A percentile compares a stretch with the other conserved stretches of the same genome.
phyloP scores from a whole-genome alignment of 2,329 filamentous ascomycete species.

The Pseudogymnoascus sp. region DNA sequence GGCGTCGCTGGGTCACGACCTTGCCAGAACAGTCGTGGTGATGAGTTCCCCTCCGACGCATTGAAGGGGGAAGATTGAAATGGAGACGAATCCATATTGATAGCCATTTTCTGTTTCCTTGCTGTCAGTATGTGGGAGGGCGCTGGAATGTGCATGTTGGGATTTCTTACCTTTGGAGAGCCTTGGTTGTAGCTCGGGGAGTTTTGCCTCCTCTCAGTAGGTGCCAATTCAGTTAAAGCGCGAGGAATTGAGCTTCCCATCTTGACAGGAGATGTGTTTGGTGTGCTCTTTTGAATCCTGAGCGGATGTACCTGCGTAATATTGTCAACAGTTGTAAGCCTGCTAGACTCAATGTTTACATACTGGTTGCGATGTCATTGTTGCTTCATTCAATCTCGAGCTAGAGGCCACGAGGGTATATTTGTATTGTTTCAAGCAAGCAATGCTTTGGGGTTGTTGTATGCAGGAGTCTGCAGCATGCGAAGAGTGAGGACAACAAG shows the following conservation, averaged over 20 bases:
- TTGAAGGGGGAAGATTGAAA: constrained; percentile 75
- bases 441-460: neutral
- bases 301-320: constrained; percentile 59
- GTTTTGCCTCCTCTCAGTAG: constrained; percentile 78
- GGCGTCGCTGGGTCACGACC: constrained; percentile 59
- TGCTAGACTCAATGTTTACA: neutral
- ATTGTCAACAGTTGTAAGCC: constrained; percentile 3
- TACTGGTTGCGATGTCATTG: constrained; percentile 12
- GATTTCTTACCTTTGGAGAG: constrained; percentile 51
- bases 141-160: neutral
- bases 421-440: constrained; percentile 5
- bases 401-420: neutral
- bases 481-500: constrained; percentile 5
- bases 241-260: constrained; percentile 53
- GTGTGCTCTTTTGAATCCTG: constrained; percentile 65
- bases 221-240: constrained; percentile 82
- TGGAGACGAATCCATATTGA: constrained; percentile 68
- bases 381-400: constrained; percentile 4
- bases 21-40: constrained; percentile 88
- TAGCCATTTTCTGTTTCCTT: constrained; percentile 50
- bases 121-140: constrained; percentile 9
- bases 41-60: constrained; percentile 48
- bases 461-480: constrained; percentile 6
- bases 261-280: constrained; percentile 45
- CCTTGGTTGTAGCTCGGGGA: constrained; percentile 80